Evolutionary conservation across 2,329 filamentous ascomycete genomes (phyloP).

Genomic region (Rosellinia necatrix): DNA sequence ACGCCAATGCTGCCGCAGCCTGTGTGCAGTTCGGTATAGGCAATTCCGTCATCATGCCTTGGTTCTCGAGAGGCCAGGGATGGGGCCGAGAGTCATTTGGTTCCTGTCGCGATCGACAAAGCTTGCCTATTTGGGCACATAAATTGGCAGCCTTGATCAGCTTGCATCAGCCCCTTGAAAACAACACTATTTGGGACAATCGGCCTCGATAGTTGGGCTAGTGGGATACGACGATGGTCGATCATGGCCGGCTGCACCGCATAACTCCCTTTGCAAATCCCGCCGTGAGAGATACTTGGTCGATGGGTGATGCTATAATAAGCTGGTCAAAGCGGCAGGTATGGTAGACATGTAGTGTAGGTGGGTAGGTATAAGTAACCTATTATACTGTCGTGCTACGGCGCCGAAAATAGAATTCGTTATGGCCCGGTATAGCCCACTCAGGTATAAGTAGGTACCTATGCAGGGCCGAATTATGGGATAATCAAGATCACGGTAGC

Average conservation of each 20-base stretch:
- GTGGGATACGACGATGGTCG: background rate
- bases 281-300: background rate
- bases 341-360: too few species aligned
- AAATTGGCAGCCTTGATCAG: slow-evolving; percentile 3
- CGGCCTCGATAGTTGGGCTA: too few species aligned
- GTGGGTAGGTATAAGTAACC: too few species aligned
- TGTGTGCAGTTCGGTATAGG: slow-evolving; percentile 8
- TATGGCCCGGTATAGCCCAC: slow-evolving; percentile 8
- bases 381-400: slow-evolving; percentile 2
- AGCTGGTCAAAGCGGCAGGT: background rate
- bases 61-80: slow-evolving; percentile 4
- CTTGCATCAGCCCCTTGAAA: slow-evolving; percentile 1
- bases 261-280: slow-evolving; percentile 11
- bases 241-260: slow-evolving; percentile 11
- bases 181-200: background rate
- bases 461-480: background rate
- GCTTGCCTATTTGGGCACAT: slow-evolving; percentile 24
- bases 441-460: background rate
- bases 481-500: background rate
- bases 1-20: background rate
- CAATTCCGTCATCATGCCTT: slow-evolving; percentile 11
- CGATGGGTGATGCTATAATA: slow-evolving; percentile 3
- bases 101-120: slow-evolving; percentile 22
- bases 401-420: slow-evolving; percentile 23
- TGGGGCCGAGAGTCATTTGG: slow-evolving; percentile 12